Evolutionary conservation across 1,284 basidiomycete species (phyloP), one percentile per base, ranked within the genome.

Genomic region (Austropuccinia psidii): DNA sequence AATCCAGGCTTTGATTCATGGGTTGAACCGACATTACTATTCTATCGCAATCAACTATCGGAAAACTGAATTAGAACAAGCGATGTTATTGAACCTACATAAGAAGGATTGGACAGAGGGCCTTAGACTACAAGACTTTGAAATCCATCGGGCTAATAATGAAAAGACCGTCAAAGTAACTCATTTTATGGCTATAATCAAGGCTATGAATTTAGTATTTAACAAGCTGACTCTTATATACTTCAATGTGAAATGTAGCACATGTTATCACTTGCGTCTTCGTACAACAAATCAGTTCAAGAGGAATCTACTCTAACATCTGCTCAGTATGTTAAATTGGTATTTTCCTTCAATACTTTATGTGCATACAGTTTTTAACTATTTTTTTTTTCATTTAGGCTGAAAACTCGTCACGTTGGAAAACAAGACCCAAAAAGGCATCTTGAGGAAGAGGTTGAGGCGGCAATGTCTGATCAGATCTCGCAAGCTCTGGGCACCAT

Each of bases 81-180:
- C 90, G n/a, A 98, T 98, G 93, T 82, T 98, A 77, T 90, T 96
- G 88, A 97, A 97, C 81, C 83, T 98, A 78, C 94, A 97, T 84
- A 97, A 96, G 82, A 86, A 92, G 78, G 94, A 95, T 79, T 98
- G 93, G 93, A 97, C 94, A 8, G 93, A 97, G 81, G 94, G 93
- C 2, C 84, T 98, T 77, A 91, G 90, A 81, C 80, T 97, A 79
- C 85, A 87, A 72, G 92, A 97, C 82, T 96, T 96, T 82, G 86
- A 90, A 81, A 82, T 85, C 70, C 89, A 92, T 81, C 91, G 91
- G 79, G 86, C 90, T 81, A 84, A 83, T 39, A 96, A 96, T 79
- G 92, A 96, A 82, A 88, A 88, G 79, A 88, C 90, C 49, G 91
- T 97, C 83, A 92, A 94, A 86, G 93, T 93, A 31, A 57, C 43